Evolutionary conservation across 2,329 filamentous ascomycete genomes (phyloP), one percentile per base, ranked within the genome.

Genomic region (Colletotrichum siamense): DNA sequence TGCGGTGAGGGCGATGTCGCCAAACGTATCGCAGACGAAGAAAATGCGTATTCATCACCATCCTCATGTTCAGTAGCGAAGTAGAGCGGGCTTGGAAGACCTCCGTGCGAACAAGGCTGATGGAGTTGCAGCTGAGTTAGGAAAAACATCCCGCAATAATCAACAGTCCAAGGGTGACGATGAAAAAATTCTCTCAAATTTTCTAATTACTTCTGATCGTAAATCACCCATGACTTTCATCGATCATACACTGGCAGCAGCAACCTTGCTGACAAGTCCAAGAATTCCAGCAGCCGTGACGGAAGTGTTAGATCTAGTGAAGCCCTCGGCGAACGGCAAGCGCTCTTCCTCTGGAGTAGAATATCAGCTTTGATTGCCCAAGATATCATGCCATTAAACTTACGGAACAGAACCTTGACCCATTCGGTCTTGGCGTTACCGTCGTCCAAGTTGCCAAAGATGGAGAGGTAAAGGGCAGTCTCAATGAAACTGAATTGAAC

Each of bases 401-500:
- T 77, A 78, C 77, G 67, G 24, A 80, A 79, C 10, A 80, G 69
- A 18, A 77, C 71, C 16, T 52, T 76, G 18, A 80, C 77, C 78
- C 78, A 79, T 55, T 76, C 69, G 6, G 75, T 73, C 18, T 71
- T 72, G 16, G 80, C 80, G 26, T 79, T 73, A 15, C 79, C 80
- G 2, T 78, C 70, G 15, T 73, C 73, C 39, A 67, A 52, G 36
- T 78, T 76, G 30, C 79, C 79, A 61, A 81, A 81, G 5, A 79
- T 71, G 62, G 76, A 75, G n/a, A 79, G 77, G 64, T 79, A 78
- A 16, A 81, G 75, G 26, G 78, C 78, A 44, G 77, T 78, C 61
- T 81, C 80, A 28, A 80, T 75, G 32, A 78, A 36, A 67, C 79
- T 80, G 76, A 78, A 78, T 24, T 77, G 70, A 16, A 59, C 44